Base-by-base conservation (phyloP, 495 filamentous ascomycete genomes). In the Tuber magnatum region DNA sequence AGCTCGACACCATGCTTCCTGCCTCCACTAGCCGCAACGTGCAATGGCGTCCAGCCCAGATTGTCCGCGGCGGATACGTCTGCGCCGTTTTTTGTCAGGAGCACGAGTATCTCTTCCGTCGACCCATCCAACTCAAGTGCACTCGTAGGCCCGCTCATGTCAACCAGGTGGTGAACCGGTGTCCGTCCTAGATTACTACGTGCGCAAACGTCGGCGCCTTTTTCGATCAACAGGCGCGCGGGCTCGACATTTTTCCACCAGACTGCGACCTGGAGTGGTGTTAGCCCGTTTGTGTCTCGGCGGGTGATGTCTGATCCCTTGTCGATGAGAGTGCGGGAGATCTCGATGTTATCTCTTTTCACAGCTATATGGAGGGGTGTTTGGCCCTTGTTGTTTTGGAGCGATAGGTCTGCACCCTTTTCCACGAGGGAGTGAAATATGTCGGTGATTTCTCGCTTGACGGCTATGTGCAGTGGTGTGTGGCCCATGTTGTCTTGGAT, bases 361-460 rank as follows among this genome's bases (percentile, higher is more conserved):
- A 72, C 72, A 8, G 76, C 73, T 32, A 79, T 70, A 10, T 79
- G 77, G n/a, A 79, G 56, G 6, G 77, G 77, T 9, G 77, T 79
- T 35, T 73, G 77, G 16, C 77, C 77, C 28, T 79, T 70, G 18
- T 38, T 72, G 73, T 79, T 70, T 46, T 75, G 73, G 40, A 79
- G 70, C 3, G 71, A 48, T 20, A 78, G 44, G 35, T 72, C 61
- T 8, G 77, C 77, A 1, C 72, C 77, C n/a, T 79, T 70, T 68
- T 71, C 70, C 14, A 79, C 70, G 14, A 79, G 76, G n/a, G 73
- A 14, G 20, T 71, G 56, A 10, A 77, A 76, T 56, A 79, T 68
- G 9, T 70, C 76, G 12, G 42, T 10, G n/a, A 70, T 56, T 18
- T 73, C 69, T 42, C 78, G 68, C 39, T 41, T 48, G 24, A 65